Conservation (phyloP, 2,329 filamentous ascomycete genomes). For the Colletotrichum eleusines region DNA sequence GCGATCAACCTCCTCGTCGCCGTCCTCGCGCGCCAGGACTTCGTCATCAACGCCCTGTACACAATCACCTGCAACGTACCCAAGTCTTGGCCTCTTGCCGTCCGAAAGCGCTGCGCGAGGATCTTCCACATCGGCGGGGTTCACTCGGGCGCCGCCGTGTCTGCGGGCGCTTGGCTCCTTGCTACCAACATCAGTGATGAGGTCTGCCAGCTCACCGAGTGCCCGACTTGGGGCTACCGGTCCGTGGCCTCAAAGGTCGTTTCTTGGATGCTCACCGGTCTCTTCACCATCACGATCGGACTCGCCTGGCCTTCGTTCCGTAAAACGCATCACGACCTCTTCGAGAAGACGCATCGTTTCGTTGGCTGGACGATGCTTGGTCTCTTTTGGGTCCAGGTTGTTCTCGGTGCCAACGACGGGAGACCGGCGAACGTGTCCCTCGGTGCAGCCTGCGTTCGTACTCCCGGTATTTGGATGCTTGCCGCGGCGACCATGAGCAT, state of each 20-base stretch:
- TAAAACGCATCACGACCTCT: conserved; percentile 60
- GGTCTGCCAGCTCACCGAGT: conserved; percentile 52
- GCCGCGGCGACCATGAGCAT: conserved; percentile 73
- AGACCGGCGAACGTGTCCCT: conserved; percentile 52
- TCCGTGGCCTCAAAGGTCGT: conserved; percentile 61
- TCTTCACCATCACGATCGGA: conserved; percentile 68
- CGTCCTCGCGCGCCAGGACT: conserved; percentile 65
- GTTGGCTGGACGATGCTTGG: conserved; percentile 64
- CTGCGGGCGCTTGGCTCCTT: conserved; percentile 62
- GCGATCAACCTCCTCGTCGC: conserved; percentile 62
- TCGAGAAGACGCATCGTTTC: conserved; percentile 57
- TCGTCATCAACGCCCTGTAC: conserved; percentile 65
- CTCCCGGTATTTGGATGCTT: conserved; percentile 74
- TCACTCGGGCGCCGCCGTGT: conserved; percentile 63
- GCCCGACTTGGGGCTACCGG: conserved; percentile 26
- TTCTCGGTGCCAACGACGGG: conserved; percentile 63
- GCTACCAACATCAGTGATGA: conserved; percentile 53
- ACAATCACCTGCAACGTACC: conserved; percentile 58
- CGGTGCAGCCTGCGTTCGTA: conserved; percentile 54
- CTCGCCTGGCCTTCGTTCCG: conserved; percentile 74
- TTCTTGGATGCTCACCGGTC: conserved; percentile 68
- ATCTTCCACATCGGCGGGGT: conserved; percentile 66
- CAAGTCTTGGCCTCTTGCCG: conserved; percentile 59
- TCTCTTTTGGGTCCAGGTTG: conserved; percentile 73
- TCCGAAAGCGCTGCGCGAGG: conserved; percentile 61